These are phyloP conservation scores for Scutellaria barbata DNA, from an alignment of 257 asterid species.

Conservation along the genomic window DNA sequence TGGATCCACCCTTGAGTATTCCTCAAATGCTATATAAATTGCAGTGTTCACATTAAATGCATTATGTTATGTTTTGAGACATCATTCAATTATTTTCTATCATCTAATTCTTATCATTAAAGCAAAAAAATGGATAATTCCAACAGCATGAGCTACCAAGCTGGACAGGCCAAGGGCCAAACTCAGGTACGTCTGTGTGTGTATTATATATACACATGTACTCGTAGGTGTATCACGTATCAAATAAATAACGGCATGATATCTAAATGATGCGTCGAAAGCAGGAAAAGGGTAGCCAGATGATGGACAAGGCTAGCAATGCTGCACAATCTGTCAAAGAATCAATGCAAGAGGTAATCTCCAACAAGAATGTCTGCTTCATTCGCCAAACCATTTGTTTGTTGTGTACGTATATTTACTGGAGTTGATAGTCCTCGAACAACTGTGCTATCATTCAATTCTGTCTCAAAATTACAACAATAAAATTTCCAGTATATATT, in stretches of 20 bases:
- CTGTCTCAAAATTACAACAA: no score
- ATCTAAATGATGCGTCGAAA: neutral
- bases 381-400: no score
- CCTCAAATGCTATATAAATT: conserved; percentile 33
- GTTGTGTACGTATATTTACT: no score
- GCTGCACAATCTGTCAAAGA: conserved; percentile 67
- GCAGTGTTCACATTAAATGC: neutral
- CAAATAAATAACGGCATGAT: neutral
- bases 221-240: no score
- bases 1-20: neutral
- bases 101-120: neutral
- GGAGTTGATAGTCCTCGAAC: no score
- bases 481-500: neutral
- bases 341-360: conserved; percentile 50
- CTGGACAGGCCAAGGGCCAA: conserved; percentile 68
- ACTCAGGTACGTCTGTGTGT: conserved; percentile 42
- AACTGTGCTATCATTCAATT: no score
- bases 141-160: conserved; percentile 56
- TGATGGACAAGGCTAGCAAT: conserved; percentile 59
- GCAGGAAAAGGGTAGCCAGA: conserved; percentile 61
- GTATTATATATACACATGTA: neutral
- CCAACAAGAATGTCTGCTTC: neutral
- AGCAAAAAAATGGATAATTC: conserved; percentile 51
- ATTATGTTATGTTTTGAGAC: neutral
- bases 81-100: neutral